Conservation (phyloP, 2,329 filamentous ascomycete genomes). For the Colletotrichum horii region DNA sequence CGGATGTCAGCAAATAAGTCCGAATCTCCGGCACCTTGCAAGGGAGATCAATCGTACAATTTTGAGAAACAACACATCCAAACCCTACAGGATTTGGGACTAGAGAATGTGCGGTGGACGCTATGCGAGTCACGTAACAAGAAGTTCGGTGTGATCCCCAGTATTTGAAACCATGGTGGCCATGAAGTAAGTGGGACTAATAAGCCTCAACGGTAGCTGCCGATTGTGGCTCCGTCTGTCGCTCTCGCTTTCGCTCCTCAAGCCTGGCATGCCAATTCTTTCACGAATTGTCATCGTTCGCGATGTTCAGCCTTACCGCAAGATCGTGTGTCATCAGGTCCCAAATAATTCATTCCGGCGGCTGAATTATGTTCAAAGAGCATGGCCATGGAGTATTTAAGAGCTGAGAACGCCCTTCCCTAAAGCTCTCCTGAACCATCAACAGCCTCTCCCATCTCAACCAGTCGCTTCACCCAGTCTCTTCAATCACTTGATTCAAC, state of each 20-base stretch:
- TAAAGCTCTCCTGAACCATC: background rate
- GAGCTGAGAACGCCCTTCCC: background rate
- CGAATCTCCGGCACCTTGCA: background rate
- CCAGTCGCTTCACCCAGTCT: background rate
- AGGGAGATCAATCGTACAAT: background rate
- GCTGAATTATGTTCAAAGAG: background rate
- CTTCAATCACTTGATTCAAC: background rate
- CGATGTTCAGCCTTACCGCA: background rate
- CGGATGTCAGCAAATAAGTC: background rate
- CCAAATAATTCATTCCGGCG: background rate
- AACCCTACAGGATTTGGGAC: background rate
- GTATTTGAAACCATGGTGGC: background rate
- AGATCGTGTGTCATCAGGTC: background rate
- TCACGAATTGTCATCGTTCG: background rate
- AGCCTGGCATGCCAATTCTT: background rate
- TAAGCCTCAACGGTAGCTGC: background rate
- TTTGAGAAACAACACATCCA: background rate
- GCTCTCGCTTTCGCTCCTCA: background rate
- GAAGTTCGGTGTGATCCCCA: slow-evolving; percentile 25
- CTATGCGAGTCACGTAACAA: background rate
- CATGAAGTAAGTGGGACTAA: background rate
- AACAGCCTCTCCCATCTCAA: background rate
- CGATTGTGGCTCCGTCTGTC: background rate
- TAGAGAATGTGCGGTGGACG: background rate
- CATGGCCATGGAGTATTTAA: background rate